Conservation (phyloP, 176 grass and related monocot species). For the Juncus effusus region DNA sequence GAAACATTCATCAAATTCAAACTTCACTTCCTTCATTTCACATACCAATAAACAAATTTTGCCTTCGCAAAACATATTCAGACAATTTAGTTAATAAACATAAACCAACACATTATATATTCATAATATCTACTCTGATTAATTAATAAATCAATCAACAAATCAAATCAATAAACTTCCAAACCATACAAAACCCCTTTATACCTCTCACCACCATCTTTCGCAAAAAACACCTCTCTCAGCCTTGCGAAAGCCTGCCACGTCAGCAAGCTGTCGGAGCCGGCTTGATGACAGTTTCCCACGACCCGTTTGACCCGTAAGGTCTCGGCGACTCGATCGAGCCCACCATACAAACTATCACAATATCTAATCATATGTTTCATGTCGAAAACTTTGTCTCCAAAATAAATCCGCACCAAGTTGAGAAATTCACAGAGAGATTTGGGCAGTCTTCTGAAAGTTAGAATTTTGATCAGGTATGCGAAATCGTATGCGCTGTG, state of each 20-base stretch:
- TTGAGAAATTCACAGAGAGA: conserved; percentile 39
- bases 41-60: conserved; percentile 11
- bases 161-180: conserved; percentile 38
- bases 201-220: conserved; percentile 14
- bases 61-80: conserved; percentile 18
- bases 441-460: conserved; percentile 36
- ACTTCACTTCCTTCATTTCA: conserved; percentile 7
- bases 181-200: conserved; percentile 52
- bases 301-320: conserved; percentile 47
- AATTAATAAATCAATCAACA: background rate
- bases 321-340: conserved; percentile 47
- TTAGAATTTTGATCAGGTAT: conserved; percentile 62
- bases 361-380: conserved; percentile 55
- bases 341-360: conserved; percentile 43
- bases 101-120: background rate
- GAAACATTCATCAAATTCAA: conserved; percentile 4
- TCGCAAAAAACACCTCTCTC: conserved; percentile 46
- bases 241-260: conserved; percentile 62
- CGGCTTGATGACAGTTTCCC: conserved; percentile 63
- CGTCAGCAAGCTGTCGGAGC: conserved; percentile 72
- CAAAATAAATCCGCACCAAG: conserved; percentile 66
- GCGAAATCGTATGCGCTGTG: conserved; percentile 77
- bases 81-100: conserved; percentile 16
- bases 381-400: conserved; percentile 52
- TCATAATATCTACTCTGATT: background rate